Percentiles rank a stretch among this genome's conserved stretches.
These are phyloP conservation scores for Spergularia marina DNA, from an alignment of 148 eudicot genomes.

Conservation along the genomic window DNA sequence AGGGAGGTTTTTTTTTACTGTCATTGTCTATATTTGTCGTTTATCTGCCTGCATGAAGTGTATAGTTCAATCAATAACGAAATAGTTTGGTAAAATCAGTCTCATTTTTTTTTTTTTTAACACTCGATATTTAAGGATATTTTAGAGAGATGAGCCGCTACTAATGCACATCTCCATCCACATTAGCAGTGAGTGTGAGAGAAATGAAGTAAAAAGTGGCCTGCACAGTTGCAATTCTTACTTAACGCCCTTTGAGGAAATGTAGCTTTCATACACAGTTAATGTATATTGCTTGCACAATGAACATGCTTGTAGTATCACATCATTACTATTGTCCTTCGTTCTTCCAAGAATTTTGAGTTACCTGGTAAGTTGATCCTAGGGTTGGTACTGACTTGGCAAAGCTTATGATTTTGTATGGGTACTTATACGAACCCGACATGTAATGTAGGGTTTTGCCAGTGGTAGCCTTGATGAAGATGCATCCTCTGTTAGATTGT, in stretches of 20 bases:
- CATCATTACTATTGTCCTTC: too few species aligned
- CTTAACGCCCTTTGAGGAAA: too few species aligned
- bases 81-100: not conserved
- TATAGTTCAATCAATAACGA: not conserved
- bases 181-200: not conserved
- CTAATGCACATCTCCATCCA: not conserved
- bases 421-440: not conserved
- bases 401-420: not conserved
- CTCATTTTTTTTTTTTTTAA: not conserved
- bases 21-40: slow-evolving; percentile 6
- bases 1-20: too few species aligned
- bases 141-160: not conserved
- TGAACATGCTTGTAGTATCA: too few species aligned
- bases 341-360: not conserved
- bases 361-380: not conserved
- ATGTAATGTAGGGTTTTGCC: slow-evolving; percentile 74
- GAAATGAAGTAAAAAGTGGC: not conserved
- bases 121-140: not conserved
- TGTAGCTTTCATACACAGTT: too few species aligned
- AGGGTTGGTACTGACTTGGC: not conserved
- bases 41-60: not conserved
- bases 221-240: too few species aligned
- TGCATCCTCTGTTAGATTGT: slow-evolving; percentile 91
- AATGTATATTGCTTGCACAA: too few species aligned
- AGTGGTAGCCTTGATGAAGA: slow-evolving; percentile 97